Evolutionary conservation across 176 grass and related monocot species (phyloP), one percentile per base, ranked within the genome.

Genomic region (Chrysopogon serrulatus): DNA sequence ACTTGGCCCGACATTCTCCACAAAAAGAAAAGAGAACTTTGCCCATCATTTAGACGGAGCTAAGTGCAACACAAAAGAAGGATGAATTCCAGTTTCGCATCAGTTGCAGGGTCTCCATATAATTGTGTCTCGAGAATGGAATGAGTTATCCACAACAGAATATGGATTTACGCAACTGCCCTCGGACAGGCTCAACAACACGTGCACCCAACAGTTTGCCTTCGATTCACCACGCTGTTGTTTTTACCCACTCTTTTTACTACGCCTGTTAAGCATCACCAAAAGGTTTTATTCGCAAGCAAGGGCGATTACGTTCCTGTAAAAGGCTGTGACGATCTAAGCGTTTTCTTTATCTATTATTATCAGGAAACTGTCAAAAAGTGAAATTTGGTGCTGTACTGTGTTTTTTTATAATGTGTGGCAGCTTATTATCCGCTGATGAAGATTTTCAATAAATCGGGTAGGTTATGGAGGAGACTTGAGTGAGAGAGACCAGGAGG

Each of bases 71-170:
- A 10, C 3, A 3, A 39, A n/a, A 65, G 32, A 68, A 5, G 34
- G 19, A 27, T 12, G 23, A 10, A 40, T 37, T 40, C 1, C 3
- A 59, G 39, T 39, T 76, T 35, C 21, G 5, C 33, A 39, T 4
- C 4, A 59, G 74, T 0, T 5, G 2, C 3, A 76, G 21, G 49
- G 31, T 59, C 51, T 5, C 5, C 30, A 2, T n/a, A 12, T 62
- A 31, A 72, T 10, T 26, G 6, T 45, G 14, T 18, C 15, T 15
- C 5, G 14, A 73, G 70, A 31, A n/a, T 2, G 26, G 12, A 12
- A 15, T 44, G 77, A 27, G 2, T 79, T 79, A 79, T 79, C 77
- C 77, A 39, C 32, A 59, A 13, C 26, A 48, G 28, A 79, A 79
- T 34, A 79, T 79, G 77, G 17, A 79, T 8, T 59, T 30, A 79